A percentile compares a stretch with the other conserved stretches of the same genome.
Conservation (phyloP, 2,329 filamentous ascomycete genomes). For the Cadophora sp. region DNA sequence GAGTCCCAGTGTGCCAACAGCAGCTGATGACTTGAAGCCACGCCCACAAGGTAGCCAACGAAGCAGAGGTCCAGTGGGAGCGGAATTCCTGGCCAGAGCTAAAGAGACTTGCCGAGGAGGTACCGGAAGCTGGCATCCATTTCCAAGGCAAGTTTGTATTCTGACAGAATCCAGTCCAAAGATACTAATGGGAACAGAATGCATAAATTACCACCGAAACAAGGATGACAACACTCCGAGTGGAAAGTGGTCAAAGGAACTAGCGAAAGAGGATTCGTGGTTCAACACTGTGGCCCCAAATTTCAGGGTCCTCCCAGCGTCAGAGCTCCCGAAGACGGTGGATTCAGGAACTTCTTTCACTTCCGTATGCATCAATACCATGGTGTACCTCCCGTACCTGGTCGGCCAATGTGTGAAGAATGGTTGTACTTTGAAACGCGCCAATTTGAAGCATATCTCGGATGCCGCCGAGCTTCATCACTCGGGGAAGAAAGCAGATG, state of each 20-base stretch:
- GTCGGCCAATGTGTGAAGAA: constrained; percentile 77
- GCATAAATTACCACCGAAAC: constrained; percentile 11
- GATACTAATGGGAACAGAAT: neutral
- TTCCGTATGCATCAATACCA: constrained; percentile 88
- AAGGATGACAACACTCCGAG: constrained; percentile 11
- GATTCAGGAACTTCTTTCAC: constrained; percentile 76
- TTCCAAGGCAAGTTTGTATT: constrained; percentile 64
- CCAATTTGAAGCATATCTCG: constrained; percentile 67
- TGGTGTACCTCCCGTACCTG: constrained; percentile 85
- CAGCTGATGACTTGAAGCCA: neutral
- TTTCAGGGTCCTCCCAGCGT: constrained; percentile 64
- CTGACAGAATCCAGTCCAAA: neutral
- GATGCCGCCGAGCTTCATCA: constrained; percentile 70
- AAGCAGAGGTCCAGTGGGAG: constrained; percentile 55
- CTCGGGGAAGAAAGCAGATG: constrained; percentile 61
- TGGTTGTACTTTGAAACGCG: constrained; percentile 72
- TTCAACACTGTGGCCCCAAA: constrained; percentile 74
- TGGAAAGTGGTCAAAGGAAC: constrained; percentile 11
- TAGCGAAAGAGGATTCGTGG: constrained; percentile 54
- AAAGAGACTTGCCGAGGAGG: constrained; percentile 63
- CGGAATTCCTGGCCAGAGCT: constrained; percentile 69
- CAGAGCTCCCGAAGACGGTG: constrained; percentile 68
- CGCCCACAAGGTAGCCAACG: constrained; percentile 10
- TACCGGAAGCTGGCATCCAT: constrained; percentile 81
- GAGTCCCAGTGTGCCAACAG: neutral